Evolutionary conservation across 257 asterid genomes (phyloP).

Genomic region (Cynanchum wilfordii): DNA sequence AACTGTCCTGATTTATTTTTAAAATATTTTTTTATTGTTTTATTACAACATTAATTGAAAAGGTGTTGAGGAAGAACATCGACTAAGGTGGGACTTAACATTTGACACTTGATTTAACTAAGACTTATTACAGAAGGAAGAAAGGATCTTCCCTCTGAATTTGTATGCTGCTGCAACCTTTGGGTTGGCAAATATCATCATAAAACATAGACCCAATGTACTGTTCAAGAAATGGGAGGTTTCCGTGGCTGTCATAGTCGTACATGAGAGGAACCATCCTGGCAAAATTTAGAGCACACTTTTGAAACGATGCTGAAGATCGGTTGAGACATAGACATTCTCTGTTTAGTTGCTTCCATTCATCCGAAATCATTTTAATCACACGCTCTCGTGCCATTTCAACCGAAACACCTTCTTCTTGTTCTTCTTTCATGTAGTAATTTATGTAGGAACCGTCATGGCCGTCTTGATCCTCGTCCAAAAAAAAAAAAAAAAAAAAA

Average conservation of each 20-base stretch:
- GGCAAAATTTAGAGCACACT: constrained; percentile 31
- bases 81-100: too few relatives aligned
- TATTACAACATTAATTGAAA: too few relatives aligned
- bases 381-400: constrained; percentile 30
- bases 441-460: constrained; percentile 38
- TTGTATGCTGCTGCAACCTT: not conserved
- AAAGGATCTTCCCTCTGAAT: not conserved
- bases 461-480: constrained; percentile 51
- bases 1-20: too few relatives aligned
- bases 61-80: too few relatives aligned
- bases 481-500: not conserved
- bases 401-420: constrained; percentile 10
- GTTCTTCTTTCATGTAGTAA: constrained; percentile 34
- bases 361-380: constrained; percentile 20
- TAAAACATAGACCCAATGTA: constrained; percentile 12
- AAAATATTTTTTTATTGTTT: too few relatives aligned
- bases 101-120: too few relatives aligned
- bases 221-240: constrained; percentile 21
- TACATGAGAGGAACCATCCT: constrained; percentile 41
- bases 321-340: constrained; percentile 19
- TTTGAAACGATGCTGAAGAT: constrained; percentile 21
- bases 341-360: constrained; percentile 36
- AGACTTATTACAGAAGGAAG: not conserved
- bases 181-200: not conserved
- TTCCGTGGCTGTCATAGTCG: constrained; percentile 15